Evolutionary conservation across 352 stramenopile genomes (phyloP), one percentile per base, ranked within the genome.

Genomic region (Peronospora farinosa): DNA sequence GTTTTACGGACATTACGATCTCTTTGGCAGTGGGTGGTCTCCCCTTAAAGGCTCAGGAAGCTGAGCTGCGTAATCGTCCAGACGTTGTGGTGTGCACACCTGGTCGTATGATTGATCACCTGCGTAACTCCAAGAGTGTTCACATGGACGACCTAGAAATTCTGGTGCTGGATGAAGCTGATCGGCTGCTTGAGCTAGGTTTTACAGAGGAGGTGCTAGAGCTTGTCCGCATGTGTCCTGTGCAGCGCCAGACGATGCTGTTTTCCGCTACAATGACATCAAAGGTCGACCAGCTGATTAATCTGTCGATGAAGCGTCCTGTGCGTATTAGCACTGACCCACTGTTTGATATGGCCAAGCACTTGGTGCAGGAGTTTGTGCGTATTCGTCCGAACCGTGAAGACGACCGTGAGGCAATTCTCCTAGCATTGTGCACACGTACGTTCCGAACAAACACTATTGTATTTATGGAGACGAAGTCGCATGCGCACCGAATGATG

Each of bases 381-480:
- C 86, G 95, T 48, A 92, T 99, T 54, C 84, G 84, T 57, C 73
- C 78, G 21, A 76, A 86, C 46, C 80, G 85, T 51, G 87, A 95
- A 74, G 74, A 95, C 17, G 96, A 98, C 55, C 88, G 92, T 13
- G 95, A 98, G 59, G 90, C 88, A 0, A 98, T 98, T 70, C 56
- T 99, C 15, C 51, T 98, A n/a, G 87, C 93, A 36, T 70, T 99
- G 16, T 86, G 96, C 16, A 97, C 86, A 31, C 84, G 96, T 47
- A 98, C 94, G 16, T 99, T 98, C 73, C 92, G 75, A 36, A 77
- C 76, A 19, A 92, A 95, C 60, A 95, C 90, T 48, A 99, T 99
- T 66, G 91, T 99, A 16, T 99, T 99, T 63, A 99, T 98, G 82
- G 94, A 99, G 72, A 98, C 92, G 6, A 99, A 99, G 72, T 67